Evolutionary conservation across 805 yeast genomes (phyloP).

Genomic region (Candida jianshihensis): DNA sequence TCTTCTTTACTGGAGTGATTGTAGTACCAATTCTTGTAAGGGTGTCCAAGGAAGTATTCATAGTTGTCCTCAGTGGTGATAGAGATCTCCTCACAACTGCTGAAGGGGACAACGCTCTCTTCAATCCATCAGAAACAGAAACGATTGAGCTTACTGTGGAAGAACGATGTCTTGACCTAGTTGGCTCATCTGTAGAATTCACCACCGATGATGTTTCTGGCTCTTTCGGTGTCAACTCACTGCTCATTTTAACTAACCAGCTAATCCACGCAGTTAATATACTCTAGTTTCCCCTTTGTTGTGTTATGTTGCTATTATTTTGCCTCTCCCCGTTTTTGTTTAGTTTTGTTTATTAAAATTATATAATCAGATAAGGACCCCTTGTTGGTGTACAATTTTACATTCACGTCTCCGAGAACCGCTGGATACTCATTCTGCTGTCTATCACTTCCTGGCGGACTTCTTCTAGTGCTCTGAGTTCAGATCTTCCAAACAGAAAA

Average conservation of each 20-base stretch:
- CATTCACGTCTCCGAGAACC: too few relatives aligned
- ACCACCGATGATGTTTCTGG: too few relatives aligned
- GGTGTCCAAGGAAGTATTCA: conserved; percentile 1
- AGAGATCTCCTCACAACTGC: background rate
- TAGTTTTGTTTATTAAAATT: too few relatives aligned
- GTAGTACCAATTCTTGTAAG: background rate
- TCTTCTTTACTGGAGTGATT: background rate
- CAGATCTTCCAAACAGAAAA: conserved; percentile 72
- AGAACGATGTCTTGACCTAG: background rate
- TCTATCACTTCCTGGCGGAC: conserved; percentile 61
- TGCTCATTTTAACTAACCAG: too few relatives aligned
- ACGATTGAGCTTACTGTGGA: background rate
- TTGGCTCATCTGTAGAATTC: too few relatives aligned
- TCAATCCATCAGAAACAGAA: background rate
- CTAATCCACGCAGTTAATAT: too few relatives aligned
- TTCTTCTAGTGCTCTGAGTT: conserved; percentile 69
- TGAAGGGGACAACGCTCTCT: conserved; percentile 1
- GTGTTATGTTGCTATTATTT: too few relatives aligned
- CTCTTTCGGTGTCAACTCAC: too few relatives aligned
- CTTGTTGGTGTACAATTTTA: too few relatives aligned
- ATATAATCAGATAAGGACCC: too few relatives aligned
- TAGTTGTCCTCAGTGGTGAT: conserved; percentile 1
- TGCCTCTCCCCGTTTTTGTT: too few relatives aligned
- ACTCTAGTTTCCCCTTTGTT: too few relatives aligned
- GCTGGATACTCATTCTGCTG: conserved; percentile 3